Evolutionary conservation across 2,329 filamentous ascomycete genomes (phyloP).

Genomic region (Berkeleyomyces rouxiae): DNA sequence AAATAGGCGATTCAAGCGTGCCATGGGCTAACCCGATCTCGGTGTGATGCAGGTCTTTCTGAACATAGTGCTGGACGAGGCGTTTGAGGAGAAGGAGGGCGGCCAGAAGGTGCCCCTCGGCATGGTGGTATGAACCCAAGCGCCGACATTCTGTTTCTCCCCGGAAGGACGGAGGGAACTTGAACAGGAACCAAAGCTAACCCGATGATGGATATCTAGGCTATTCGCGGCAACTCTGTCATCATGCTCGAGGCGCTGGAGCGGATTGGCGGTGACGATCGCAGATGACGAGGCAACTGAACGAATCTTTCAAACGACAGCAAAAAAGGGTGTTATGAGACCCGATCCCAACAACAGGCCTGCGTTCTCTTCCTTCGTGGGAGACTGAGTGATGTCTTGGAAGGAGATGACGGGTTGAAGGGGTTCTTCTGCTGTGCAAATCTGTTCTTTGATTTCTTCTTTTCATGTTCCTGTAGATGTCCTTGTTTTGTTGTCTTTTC

Average conservation of each 20-base stretch:
- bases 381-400: background rate
- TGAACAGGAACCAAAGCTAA: conserved; percentile 17
- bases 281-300: conserved; percentile 22
- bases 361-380: background rate
- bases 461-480: background rate
- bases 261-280: conserved; percentile 47
- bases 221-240: conserved; percentile 94
- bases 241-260: conserved; percentile 86
- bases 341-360: background rate
- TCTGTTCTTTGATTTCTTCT: background rate
- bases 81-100: conserved; percentile 81
- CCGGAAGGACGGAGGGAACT: background rate
- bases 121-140: conserved; percentile 57
- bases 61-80: conserved; percentile 95
- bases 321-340: background rate
- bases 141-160: background rate
- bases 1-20: background rate
- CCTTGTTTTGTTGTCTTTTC: background rate
- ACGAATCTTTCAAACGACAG: conserved; percentile 2
- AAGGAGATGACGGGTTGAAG: background rate
- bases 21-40: background rate
- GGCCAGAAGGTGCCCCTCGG: conserved; percentile 82
- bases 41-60: conserved; percentile 62
- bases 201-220: conserved; percentile 28
- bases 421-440: background rate